phyloP scores from a whole-genome alignment of 2,329 filamentous ascomycete genomes.

The Exserohilum rostratum region DNA sequence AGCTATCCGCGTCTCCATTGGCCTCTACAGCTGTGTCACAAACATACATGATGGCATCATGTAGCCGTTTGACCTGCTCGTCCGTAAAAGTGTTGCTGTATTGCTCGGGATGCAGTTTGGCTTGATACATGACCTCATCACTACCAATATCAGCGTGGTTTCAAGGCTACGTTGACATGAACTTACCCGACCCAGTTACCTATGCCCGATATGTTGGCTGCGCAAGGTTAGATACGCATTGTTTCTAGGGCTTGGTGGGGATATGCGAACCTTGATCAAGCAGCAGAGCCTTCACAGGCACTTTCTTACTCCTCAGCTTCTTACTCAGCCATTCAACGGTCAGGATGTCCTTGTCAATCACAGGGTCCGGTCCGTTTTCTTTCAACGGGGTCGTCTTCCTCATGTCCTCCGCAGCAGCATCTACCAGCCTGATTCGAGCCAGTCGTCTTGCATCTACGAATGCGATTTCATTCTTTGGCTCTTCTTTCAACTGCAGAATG shows the following conservation, averaged over 20 bases:
- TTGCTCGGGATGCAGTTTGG: slow-evolving; percentile 88
- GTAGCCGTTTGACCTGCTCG: slow-evolving; percentile 72
- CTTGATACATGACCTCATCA: slow-evolving; percentile 91
- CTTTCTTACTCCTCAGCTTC: slow-evolving; percentile 75
- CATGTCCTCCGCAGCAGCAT: slow-evolving; percentile 79
- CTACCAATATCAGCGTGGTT: slow-evolving; percentile 28
- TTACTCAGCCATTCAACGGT: slow-evolving; percentile 75
- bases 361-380: slow-evolving; percentile 92
- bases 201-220: slow-evolving; percentile 81
- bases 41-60: slow-evolving; percentile 76
- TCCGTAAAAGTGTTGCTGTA: slow-evolving; percentile 83
- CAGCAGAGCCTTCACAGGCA: slow-evolving; percentile 87
- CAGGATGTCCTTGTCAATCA: slow-evolving; percentile 78
- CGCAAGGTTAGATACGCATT: neutral
- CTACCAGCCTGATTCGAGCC: slow-evolving; percentile 77
- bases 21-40: slow-evolving; percentile 79
- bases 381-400: slow-evolving; percentile 77
- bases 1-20: slow-evolving; percentile 80
- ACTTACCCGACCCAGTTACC: slow-evolving; percentile 90
- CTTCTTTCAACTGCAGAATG: slow-evolving; percentile 67
- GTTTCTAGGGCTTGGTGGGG: neutral
- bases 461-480: slow-evolving; percentile 69
- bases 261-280: slow-evolving; percentile 68
- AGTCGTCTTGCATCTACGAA: slow-evolving; percentile 86
- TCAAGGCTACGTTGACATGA: neutral